Percentiles rank a stretch among this genome's conserved stretches.
These are phyloP conservation scores for Fusarium caatingaense DNA, from an alignment of 2,329 filamentous ascomycete species.

Conservation along the genomic window DNA sequence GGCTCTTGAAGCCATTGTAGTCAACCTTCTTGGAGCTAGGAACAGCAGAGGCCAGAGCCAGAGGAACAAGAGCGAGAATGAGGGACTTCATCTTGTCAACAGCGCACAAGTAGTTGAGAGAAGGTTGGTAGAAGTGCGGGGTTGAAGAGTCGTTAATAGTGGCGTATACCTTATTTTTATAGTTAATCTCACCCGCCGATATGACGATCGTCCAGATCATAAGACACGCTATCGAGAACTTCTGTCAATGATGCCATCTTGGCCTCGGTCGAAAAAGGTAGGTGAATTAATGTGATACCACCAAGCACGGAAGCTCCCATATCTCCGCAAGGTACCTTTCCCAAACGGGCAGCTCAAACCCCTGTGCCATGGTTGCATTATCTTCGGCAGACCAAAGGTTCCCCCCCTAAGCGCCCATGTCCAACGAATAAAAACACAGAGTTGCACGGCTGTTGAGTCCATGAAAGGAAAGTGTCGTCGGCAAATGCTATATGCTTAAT, in stretches of 20 bases:
- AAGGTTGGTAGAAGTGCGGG: constrained; percentile 15
- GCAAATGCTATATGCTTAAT: constrained; percentile 26
- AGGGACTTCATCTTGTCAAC: constrained; percentile 23
- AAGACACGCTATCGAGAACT: constrained; percentile 18
- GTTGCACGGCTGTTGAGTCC: background rate
- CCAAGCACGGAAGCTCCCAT: constrained; percentile 37
- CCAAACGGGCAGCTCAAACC: constrained; percentile 27
- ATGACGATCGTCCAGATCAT: constrained; percentile 7
- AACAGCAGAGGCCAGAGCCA: constrained; percentile 24
- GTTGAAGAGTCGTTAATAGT: background rate
- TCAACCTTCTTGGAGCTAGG: constrained; percentile 35
- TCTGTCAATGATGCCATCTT: constrained; percentile 29
- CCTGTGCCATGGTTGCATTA: constrained; percentile 20
- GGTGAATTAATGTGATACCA: constrained; percentile 32
- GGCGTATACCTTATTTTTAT: constrained; percentile 5
- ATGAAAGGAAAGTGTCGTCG: constrained; percentile 25
- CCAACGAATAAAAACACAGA: background rate
- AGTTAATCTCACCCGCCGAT: background rate
- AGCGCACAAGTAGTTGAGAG: background rate
- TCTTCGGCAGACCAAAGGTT: constrained; percentile 32
- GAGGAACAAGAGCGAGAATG: constrained; percentile 23
- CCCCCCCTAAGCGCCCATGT: constrained; percentile 12
- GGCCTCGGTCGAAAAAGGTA: constrained; percentile 30
- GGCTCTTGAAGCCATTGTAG: constrained; percentile 38
- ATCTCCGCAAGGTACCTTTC: constrained; percentile 23